These are phyloP conservation scores for Leishmania gerbilli DNA, from an alignment of 208 protist species.

Conservation along the genomic window DNA sequence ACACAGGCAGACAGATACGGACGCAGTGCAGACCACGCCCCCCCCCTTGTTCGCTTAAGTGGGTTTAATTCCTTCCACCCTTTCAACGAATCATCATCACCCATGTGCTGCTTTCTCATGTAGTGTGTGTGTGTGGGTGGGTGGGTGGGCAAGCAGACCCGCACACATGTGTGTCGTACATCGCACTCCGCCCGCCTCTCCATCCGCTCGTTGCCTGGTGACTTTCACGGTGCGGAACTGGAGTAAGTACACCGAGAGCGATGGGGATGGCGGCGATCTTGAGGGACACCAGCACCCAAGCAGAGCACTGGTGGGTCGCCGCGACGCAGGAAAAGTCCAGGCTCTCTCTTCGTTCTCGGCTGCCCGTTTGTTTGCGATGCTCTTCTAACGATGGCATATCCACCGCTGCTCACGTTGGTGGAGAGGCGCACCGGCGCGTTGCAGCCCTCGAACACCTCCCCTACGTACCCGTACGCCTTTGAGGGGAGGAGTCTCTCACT, in stretches of 20 bases:
- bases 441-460: background rate
- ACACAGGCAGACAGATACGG: background rate
- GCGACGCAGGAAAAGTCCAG: background rate
- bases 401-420: background rate
- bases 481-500: background rate
- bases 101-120: background rate
- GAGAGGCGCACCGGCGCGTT: background rate
- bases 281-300: background rate
- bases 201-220: too few species aligned
- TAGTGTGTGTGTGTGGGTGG: background rate
- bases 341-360: background rate
- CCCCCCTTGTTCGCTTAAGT: background rate
- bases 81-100: background rate
- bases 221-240: background rate
- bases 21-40: background rate
- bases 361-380: background rate
- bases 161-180: background rate
- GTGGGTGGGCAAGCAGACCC: background rate
- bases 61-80: background rate
- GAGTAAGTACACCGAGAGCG: background rate
- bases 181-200: background rate
- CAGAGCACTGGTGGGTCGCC: background rate
- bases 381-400: background rate
- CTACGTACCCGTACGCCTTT: background rate
- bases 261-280: background rate